Evolutionary conservation across 352 stramenopile genomes (phyloP).

Genomic region (Phytophthora ohioensis): DNA sequence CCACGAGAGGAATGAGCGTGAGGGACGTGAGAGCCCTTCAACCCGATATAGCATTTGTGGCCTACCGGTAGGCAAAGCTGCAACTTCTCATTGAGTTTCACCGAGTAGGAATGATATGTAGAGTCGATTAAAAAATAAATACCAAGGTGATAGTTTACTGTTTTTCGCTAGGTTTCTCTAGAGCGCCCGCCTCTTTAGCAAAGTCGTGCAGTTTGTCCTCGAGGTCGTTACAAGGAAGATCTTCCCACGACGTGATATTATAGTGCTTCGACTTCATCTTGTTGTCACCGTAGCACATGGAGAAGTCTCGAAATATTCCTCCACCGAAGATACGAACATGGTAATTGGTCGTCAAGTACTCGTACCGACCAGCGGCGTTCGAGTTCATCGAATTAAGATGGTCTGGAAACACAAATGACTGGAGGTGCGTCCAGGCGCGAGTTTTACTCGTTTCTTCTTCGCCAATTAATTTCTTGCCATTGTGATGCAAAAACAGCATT

Average conservation of each 20-base stretch:
- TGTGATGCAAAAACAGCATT: constrained; percentile 61
- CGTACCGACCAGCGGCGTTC: constrained; percentile 20
- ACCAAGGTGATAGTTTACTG: constrained; percentile 11
- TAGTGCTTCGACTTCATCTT: constrained; percentile 38
- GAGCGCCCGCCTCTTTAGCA: constrained; percentile 14
- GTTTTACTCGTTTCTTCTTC: constrained; percentile 17
- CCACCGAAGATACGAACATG: constrained; percentile 32
- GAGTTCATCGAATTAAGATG: constrained; percentile 10
- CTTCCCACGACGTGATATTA: constrained; percentile 19
- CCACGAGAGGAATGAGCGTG: too few relatives aligned
- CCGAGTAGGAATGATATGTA: neutral
- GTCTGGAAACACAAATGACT: constrained; percentile 36
- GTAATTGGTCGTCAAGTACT: constrained; percentile 33
- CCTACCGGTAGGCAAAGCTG: too few relatives aligned
- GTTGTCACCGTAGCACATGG: constrained; percentile 39
- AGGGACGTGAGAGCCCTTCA: too few relatives aligned
- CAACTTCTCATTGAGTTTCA: neutral
- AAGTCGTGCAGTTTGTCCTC: constrained; percentile 30
- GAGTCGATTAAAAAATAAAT: constrained; percentile 23
- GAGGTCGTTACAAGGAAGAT: constrained; percentile 28
- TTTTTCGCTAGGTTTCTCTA: constrained; percentile 10
- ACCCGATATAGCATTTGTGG: too few relatives aligned
- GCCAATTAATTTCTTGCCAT: constrained; percentile 48
- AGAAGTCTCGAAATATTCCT: constrained; percentile 14
- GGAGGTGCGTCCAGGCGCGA: constrained; percentile 37